Conservation (phyloP, 2,329 filamentous ascomycete genomes). For the Aureobasidium zeae region DNA sequence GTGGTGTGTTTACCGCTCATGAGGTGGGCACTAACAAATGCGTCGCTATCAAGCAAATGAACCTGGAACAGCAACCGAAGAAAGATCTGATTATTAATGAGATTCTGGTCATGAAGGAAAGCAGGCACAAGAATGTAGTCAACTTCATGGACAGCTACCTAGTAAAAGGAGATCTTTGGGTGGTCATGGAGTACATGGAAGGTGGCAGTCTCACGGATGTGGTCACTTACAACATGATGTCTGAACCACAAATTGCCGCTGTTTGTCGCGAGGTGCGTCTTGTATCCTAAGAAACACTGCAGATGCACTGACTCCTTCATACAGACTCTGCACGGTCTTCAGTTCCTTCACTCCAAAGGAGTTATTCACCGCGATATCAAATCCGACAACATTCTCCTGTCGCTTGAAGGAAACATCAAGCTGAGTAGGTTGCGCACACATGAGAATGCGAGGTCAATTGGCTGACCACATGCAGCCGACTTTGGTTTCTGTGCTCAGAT, state of each 20-base stretch:
- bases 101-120: constrained; percentile 98
- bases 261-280: constrained; percentile 68
- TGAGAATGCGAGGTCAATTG: background rate
- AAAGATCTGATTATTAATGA: constrained; percentile 99
- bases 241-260: constrained; percentile 89
- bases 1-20: constrained; percentile 87
- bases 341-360: constrained; percentile 93
- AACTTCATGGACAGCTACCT: constrained; percentile 98
- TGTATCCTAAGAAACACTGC: constrained; percentile 18
- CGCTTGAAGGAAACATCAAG: constrained; percentile 92
- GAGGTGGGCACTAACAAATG: constrained; percentile 74
- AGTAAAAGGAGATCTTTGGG: constrained; percentile 84
- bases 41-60: constrained; percentile 99
- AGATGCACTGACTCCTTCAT: constrained; percentile 24
- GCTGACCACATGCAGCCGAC: constrained; percentile 54
- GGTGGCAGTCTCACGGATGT: constrained; percentile 95
- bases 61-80: constrained; percentile 94
- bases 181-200: constrained; percentile 99
- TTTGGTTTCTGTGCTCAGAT: constrained; percentile 99
- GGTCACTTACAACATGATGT: constrained; percentile 99
- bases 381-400: constrained; percentile 93
- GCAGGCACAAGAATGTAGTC: constrained; percentile 95
- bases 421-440: constrained; percentile 57
- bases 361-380: constrained; percentile 99
- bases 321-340: constrained; percentile 71